Conservation (phyloP, 352 stramenopile genomes). For the Heterotrichella gracilis region DNA sequence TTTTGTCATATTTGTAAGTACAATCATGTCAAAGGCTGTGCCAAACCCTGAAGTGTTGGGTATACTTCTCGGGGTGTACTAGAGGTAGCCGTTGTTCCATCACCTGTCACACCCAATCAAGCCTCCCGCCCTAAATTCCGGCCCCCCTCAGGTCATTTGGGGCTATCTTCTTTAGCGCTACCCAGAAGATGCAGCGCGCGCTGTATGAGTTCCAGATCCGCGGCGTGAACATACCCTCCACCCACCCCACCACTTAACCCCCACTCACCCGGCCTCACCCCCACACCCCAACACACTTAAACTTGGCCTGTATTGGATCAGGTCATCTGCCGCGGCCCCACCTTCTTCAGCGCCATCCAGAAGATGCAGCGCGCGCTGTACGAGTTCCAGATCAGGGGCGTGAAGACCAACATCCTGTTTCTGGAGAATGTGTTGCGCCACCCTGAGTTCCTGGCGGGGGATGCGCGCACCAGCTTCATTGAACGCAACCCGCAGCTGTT, state of each 20-base stretch:
- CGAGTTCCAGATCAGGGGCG: conserved; percentile 74
- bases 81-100: no score
- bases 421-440: conserved; percentile 66
- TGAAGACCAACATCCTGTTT: conserved; percentile 73
- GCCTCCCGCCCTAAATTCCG: conserved; percentile 69
- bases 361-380: conserved; percentile 63
- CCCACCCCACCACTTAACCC: conserved; percentile 90
- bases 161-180: conserved; percentile 50
- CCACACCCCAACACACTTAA: no score
- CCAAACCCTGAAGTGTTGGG: no score
- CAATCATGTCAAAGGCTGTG: no score
- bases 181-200: conserved; percentile 58
- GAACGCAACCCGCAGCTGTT: conserved; percentile 62
- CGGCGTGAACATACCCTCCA: conserved; percentile 68
- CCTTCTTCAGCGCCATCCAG: conserved; percentile 47
- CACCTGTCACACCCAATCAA: no score
- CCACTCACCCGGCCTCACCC: no score
- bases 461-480: conserved; percentile 80
- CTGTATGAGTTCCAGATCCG: conserved; percentile 74
- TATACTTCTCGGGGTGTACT: no score
- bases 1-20: no score
- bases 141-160: conserved; percentile 54
- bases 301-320: conserved; percentile 87
- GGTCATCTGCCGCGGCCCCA: conserved; percentile 54
- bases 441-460: conserved; percentile 57